phyloP scores from a whole-genome alignment of 1,284 basidiomycete genomes.

The Lentinus polychrous region DNA sequence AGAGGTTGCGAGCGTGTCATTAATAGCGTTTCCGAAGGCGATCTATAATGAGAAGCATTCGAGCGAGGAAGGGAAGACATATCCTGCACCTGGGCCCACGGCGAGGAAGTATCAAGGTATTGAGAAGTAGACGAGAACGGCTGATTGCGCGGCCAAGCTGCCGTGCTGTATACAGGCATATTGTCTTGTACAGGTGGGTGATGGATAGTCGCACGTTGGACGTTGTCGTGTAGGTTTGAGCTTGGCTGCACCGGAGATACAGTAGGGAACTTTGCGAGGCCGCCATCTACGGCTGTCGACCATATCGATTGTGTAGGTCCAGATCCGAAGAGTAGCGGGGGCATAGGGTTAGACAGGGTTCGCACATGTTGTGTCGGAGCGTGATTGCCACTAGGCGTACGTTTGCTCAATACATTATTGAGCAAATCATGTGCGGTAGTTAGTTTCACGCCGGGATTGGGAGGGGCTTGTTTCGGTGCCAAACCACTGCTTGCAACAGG shows the following conservation, averaged over 20 bases:
- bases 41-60: no score
- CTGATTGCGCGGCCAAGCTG: no score
- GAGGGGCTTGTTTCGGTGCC: constrained; percentile 4
- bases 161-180: no score
- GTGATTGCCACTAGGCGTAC: no score
- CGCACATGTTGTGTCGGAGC: constrained; percentile 11
- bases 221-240: neutral
- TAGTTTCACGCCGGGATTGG: constrained; percentile 3
- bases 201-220: neutral
- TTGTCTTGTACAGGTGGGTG: no score
- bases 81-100: neutral
- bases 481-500: no score
- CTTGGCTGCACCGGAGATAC: neutral
- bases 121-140: neutral
- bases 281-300: constrained; percentile 4
- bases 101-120: neutral
- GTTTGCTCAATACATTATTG: constrained; percentile 19
- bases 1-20: neutral
- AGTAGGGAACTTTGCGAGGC: constrained; percentile 4
- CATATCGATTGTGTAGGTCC: constrained; percentile 11
- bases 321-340: constrained; percentile 26
- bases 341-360: constrained; percentile 20
- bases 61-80: no score
- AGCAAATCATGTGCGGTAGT: constrained; percentile 56
- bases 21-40: constrained; percentile 1